These are phyloP conservation scores for Dipodascus geniculatus DNA, from an alignment of 805 yeast species.

Conservation along the genomic window DNA sequence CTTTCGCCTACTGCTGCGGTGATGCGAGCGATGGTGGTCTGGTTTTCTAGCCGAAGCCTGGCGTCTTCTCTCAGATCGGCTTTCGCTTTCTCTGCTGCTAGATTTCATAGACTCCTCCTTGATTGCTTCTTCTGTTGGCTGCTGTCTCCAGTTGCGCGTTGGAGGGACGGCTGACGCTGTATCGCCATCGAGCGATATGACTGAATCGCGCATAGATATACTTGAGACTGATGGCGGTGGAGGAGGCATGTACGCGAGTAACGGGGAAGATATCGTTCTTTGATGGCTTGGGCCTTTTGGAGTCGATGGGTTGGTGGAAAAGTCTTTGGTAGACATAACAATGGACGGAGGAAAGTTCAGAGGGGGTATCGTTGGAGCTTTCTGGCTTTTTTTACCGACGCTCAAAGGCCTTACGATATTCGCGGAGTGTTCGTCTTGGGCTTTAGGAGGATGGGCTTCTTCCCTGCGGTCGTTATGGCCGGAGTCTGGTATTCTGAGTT, in stretches of 20 bases:
- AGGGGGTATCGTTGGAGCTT: not conserved
- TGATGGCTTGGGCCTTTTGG: not conserved
- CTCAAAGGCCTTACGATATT: not conserved
- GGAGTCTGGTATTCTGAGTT: not conserved
- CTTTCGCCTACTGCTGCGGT: not conserved
- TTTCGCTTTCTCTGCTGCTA: not conserved
- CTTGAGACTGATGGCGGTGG: not conserved
- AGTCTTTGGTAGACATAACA: not conserved
- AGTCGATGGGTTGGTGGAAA: not conserved
- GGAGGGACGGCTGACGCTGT: not conserved
- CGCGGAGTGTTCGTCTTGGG: not conserved
- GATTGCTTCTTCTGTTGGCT: not conserved
- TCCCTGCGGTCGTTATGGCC: too few species aligned
- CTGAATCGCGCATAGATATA: not conserved
- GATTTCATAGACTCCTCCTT: not conserved
- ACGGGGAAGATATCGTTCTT: not conserved
- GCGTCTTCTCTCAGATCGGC: not conserved
- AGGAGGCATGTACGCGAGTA: not conserved
- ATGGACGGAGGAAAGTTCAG: not conserved
- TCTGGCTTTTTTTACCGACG: not conserved
- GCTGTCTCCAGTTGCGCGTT: not conserved
- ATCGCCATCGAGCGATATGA: not conserved
- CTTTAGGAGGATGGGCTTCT: too few species aligned
- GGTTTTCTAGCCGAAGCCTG: not conserved
- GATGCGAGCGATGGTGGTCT: not conserved